phyloP scores from a whole-genome alignment of 2,329 filamentous ascomycete species.

The Cyphellophora europaea region DNA sequence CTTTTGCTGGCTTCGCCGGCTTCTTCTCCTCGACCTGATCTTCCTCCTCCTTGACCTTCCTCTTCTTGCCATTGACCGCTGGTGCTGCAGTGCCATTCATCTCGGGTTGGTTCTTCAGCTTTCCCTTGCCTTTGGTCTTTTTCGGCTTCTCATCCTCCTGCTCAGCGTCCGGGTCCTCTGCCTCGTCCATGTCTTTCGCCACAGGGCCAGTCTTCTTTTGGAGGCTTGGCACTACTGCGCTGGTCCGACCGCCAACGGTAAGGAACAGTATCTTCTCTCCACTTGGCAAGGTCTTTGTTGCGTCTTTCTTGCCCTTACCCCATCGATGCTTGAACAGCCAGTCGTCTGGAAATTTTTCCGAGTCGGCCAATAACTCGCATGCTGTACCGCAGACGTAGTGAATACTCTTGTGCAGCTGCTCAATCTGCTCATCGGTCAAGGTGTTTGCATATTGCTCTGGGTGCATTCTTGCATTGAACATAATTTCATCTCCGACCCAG shows the following conservation, averaged over 20 bases:
- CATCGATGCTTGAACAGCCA: conserved; percentile 88
- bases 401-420: conserved; percentile 61
- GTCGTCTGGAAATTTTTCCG: conserved; percentile 70
- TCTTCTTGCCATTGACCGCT: conserved; percentile 13
- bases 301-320: conserved; percentile 75
- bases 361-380: conserved; percentile 70
- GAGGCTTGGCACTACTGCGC: conserved; percentile 72
- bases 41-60: conserved; percentile 22
- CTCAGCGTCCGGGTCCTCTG: conserved; percentile 15
- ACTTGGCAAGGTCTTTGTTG: conserved; percentile 60
- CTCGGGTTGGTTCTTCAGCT: conserved; percentile 22
- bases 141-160: conserved; percentile 18
- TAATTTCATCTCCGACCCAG: conserved; percentile 91
- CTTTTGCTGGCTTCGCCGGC: conserved; percentile 5
- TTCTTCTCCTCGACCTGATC: conserved; percentile 5
- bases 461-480: conserved; percentile 82
- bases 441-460: conserved; percentile 78
- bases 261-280: conserved; percentile 79
- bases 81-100: conserved; percentile 12
- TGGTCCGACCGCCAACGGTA: conserved; percentile 84
- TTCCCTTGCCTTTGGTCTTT: conserved; percentile 18
- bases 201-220: conserved; percentile 71
- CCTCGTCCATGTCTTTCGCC: conserved; percentile 40
- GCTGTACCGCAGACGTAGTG: conserved; percentile 72
- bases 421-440: conserved; percentile 62